Percentiles rank a stretch among this genome's conserved stretches.
Conservation (phyloP, 805 yeast species). For the Kodamaea kakaduensis region DNA sequence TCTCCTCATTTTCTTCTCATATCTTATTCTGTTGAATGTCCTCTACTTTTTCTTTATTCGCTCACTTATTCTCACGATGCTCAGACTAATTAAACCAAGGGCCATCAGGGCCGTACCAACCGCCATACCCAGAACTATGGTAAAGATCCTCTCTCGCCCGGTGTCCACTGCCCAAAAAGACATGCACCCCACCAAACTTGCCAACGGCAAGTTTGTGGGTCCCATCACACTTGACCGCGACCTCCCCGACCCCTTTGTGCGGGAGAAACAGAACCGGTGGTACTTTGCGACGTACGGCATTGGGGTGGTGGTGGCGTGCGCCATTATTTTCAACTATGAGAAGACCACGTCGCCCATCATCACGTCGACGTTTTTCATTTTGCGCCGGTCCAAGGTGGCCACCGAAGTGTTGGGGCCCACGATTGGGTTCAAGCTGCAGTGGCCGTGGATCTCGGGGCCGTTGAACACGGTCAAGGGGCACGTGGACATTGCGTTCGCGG, state of each 20-base stretch:
- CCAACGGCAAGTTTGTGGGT: slow-evolving; percentile 15
- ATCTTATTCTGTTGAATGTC: no score
- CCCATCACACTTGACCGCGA: slow-evolving; percentile 71
- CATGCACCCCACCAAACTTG: neutral
- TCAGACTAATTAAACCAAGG: no score
- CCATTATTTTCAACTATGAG: slow-evolving; percentile 84
- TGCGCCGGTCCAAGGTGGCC: slow-evolving; percentile 70
- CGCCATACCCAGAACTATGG: no score
- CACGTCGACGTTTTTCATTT: slow-evolving; percentile 77
- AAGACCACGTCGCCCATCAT: slow-evolving; percentile 87
- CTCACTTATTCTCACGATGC: no score
- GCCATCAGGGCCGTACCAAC: no score
- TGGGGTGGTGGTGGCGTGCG: slow-evolving; percentile 37
- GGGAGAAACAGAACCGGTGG: slow-evolving; percentile 45
- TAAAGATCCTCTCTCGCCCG: no score
- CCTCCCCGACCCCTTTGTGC: slow-evolving; percentile 74
- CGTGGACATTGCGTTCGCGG: slow-evolving; percentile 67
- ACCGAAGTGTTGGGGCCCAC: slow-evolving; percentile 65
- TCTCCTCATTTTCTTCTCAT: no score
- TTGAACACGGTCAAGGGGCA: slow-evolving; percentile 79
- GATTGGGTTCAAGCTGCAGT: slow-evolving; percentile 65
- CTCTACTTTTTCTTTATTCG: no score
- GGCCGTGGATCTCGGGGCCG: slow-evolving; percentile 89
- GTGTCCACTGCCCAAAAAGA: slow-evolving; percentile 5
- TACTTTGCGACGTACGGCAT: slow-evolving; percentile 48